Evolutionary conservation across 2,329 filamentous ascomycete species (phyloP).

Genomic region (Dothidotthia symphoricarpi): DNA sequence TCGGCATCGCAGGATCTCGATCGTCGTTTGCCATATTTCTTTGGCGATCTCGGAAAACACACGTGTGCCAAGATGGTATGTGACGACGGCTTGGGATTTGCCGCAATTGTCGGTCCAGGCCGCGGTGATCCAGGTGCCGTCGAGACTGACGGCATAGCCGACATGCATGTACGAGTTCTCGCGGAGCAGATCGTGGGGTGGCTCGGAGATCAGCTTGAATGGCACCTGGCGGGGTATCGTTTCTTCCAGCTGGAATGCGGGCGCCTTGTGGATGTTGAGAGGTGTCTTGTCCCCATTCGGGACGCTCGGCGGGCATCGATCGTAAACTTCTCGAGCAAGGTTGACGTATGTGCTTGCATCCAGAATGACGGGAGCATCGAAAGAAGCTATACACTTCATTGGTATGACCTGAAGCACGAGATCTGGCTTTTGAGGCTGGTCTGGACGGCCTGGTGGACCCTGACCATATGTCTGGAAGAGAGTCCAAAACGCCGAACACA

Average conservation of each 20-base stretch:
- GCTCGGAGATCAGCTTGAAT: slow-evolving; percentile 67
- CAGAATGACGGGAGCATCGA: slow-evolving; percentile 62
- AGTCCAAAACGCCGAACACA: slow-evolving; percentile 71
- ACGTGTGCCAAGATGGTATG: slow-evolving; percentile 67
- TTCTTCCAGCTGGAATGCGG: slow-evolving; percentile 71
- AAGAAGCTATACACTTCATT: slow-evolving; percentile 63
- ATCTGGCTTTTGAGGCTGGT: slow-evolving; percentile 48
- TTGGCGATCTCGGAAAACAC: slow-evolving; percentile 64
- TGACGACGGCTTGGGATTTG: slow-evolving; percentile 67
- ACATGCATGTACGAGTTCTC: slow-evolving; percentile 81
- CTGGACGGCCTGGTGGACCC: slow-evolving; percentile 47
- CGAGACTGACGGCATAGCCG: slow-evolving; percentile 72
- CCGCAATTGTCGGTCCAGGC: slow-evolving; percentile 80
- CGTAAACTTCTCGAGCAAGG: slow-evolving; percentile 73
- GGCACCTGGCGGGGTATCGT: slow-evolving; percentile 68
- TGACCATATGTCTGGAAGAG: slow-evolving; percentile 65
- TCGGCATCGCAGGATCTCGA: slow-evolving; percentile 67
- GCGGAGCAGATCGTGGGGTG: slow-evolving; percentile 70
- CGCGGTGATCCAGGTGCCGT: slow-evolving; percentile 74
- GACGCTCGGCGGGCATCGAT: slow-evolving; percentile 61
- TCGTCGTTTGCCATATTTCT: slow-evolving; percentile 76
- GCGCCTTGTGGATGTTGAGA: slow-evolving; percentile 59
- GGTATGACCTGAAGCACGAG: slow-evolving; percentile 77
- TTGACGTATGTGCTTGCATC: slow-evolving; percentile 59
- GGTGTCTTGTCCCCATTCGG: slow-evolving; percentile 38